phyloP scores from a whole-genome alignment of 176 grass and related monocot species.

The Oryza australiensis region DNA sequence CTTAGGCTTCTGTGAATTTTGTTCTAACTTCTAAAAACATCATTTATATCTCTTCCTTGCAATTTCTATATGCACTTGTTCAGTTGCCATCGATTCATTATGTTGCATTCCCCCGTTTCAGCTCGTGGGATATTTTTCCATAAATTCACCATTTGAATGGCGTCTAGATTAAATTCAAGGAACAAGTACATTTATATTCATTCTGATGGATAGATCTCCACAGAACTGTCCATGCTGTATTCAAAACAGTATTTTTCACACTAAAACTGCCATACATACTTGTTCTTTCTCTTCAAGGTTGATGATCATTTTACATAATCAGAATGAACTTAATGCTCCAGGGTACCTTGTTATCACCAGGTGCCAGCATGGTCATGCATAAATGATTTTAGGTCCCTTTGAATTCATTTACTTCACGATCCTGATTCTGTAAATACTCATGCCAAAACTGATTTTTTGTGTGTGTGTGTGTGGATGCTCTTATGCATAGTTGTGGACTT shows the following conservation, averaged over 20 bases:
- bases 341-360: conserved; percentile 8
- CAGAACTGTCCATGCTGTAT: not conserved
- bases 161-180: not conserved
- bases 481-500: not conserved
- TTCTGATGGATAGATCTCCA: not conserved
- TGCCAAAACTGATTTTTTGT: not conserved
- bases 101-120: not conserved
- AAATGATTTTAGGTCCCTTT: conserved; percentile 10
- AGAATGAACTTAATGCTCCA: conserved; percentile 10
- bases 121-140: not conserved
- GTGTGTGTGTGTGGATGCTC: not conserved
- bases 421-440: not conserved
- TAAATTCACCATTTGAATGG: not conserved
- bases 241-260: not conserved
- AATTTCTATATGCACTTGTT: not conserved
- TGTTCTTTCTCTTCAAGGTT: not conserved
- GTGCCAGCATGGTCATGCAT: not conserved
- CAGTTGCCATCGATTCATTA: not conserved
- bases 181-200: conserved; percentile 8
- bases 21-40: not conserved
- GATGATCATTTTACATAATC: not conserved
- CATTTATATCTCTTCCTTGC: conserved; percentile 11
- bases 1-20: not conserved
- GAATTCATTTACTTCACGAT: not conserved
- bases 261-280: not conserved